Evolutionary conservation across 1,284 basidiomycete species (phyloP).

Genomic region (Athelia sp.): DNA sequence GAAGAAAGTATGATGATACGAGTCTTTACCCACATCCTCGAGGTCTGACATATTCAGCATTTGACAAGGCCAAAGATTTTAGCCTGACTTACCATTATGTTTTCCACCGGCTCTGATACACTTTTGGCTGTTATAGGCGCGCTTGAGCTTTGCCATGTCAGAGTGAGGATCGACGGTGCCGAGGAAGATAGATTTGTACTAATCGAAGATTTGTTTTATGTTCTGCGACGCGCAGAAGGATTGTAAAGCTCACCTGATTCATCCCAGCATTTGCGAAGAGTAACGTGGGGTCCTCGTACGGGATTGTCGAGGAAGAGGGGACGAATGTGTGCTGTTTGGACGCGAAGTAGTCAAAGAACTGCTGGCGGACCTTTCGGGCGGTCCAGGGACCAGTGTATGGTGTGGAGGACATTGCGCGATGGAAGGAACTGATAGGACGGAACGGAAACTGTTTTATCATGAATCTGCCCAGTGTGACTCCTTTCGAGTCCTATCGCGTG

Average conservation of each 20-base stretch:
- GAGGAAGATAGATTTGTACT: constrained; percentile 97
- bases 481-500: too few species aligned
- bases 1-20: constrained; percentile 97
- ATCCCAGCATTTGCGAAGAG: constrained; percentile 98
- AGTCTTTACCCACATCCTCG: constrained; percentile 98
- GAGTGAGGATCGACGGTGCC: constrained; percentile 94
- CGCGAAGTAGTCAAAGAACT: constrained; percentile 81
- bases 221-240: neutral
- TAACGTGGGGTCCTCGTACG: constrained; percentile 95
- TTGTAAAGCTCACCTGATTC: constrained; percentile 65
- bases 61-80: neutral
- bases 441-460: neutral
- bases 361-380: constrained; percentile 63
- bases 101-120: constrained; percentile 98
- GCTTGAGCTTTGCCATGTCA: constrained; percentile 82
- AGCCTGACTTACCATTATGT: constrained; percentile 76
- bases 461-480: neutral
- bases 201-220: constrained; percentile 4
- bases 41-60: constrained; percentile 55
- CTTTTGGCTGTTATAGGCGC: constrained; percentile 95
- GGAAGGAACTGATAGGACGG: neutral
- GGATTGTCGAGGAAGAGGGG: constrained; percentile 91
- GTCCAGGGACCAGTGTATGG: constrained; percentile 51
- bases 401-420: constrained; percentile 18
- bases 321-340: constrained; percentile 84